Conservation (phyloP, 2,329 filamentous ascomycete species). For the Fusarium nelsonii region DNA sequence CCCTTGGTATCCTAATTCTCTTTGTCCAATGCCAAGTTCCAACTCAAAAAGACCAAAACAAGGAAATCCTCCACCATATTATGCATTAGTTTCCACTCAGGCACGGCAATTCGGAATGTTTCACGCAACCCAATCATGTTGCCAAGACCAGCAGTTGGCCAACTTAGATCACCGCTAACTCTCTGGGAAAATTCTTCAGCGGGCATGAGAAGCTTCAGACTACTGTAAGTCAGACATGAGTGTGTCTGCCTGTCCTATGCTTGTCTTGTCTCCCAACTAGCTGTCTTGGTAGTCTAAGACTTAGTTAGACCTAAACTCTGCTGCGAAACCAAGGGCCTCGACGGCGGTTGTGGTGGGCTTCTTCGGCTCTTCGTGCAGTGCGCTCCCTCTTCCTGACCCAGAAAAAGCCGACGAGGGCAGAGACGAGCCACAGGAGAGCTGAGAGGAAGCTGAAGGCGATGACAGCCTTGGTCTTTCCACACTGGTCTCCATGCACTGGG, state of each 20-base stretch:
- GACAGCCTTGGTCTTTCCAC: slow-evolving; percentile 76
- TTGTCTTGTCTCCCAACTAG: background rate
- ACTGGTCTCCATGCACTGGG: slow-evolving; percentile 61
- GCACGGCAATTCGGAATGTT: slow-evolving; percentile 22
- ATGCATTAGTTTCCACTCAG: slow-evolving; percentile 25
- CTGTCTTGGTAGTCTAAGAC: background rate
- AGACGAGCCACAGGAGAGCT: slow-evolving; percentile 77
- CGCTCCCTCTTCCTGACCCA: slow-evolving; percentile 61
- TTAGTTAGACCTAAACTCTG: slow-evolving; percentile 53
- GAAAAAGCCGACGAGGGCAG: slow-evolving; percentile 68
- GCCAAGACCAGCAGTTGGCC: slow-evolving; percentile 21
- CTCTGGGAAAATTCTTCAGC: slow-evolving; percentile 24
- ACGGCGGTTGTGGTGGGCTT: slow-evolving; percentile 44
- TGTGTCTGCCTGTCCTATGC: background rate
- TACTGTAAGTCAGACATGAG: background rate
- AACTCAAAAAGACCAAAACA: slow-evolving; percentile 31
- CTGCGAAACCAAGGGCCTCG: slow-evolving; percentile 60
- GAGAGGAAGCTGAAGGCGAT: slow-evolving; percentile 80
- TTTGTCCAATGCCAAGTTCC: slow-evolving; percentile 22
- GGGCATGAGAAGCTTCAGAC: slow-evolving; percentile 7
- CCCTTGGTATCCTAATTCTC: slow-evolving; percentile 15
- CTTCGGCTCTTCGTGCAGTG: slow-evolving; percentile 52
- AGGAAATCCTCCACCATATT: slow-evolving; percentile 28
- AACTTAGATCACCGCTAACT: slow-evolving; percentile 4
- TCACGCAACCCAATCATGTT: slow-evolving; percentile 26